These are phyloP conservation scores for Symbiodinium pilosum DNA, from an alignment of 73 alveolate genomes.

Conservation along the genomic window DNA sequence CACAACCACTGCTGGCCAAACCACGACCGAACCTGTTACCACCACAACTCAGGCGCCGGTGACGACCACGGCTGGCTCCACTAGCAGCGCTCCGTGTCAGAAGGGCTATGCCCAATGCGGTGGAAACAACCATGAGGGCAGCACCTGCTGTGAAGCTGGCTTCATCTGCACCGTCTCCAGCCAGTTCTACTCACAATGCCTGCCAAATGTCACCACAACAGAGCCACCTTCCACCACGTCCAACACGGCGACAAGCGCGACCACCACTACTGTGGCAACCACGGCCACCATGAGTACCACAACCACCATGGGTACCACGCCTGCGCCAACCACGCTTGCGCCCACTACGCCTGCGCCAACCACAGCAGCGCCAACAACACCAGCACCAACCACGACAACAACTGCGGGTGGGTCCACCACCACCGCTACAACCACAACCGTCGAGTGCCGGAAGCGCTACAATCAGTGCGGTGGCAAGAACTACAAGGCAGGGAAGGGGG, in stretches of 20 bases:
- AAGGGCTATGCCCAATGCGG: background rate
- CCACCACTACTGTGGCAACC: background rate
- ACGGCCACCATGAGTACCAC: background rate
- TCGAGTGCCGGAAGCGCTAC: conserved; percentile 50
- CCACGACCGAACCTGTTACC: background rate
- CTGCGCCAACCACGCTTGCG: background rate
- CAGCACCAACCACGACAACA: background rate
- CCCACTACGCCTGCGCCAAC: background rate
- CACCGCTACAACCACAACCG: conserved; percentile 29
- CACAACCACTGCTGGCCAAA: background rate
- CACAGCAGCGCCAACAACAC: background rate
- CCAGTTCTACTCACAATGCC: background rate
- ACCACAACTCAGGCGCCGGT: conserved; percentile 5
- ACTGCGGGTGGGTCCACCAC: background rate
- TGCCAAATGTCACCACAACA: background rate
- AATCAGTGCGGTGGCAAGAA: conserved; percentile 41
- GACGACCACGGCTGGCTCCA: background rate
- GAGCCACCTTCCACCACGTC: background rate
- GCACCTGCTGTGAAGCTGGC: conserved; percentile 7
- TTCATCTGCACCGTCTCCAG: background rate
- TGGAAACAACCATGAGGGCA: conserved; percentile 8
- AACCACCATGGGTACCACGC: background rate
- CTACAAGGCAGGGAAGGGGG: too few relatives aligned
- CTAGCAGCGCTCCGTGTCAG: background rate
- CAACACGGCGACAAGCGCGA: background rate